These are phyloP conservation scores for Ambrosia hybrid DNA, from an alignment of 140 eudicot genomes.

Conservation along the genomic window DNA sequence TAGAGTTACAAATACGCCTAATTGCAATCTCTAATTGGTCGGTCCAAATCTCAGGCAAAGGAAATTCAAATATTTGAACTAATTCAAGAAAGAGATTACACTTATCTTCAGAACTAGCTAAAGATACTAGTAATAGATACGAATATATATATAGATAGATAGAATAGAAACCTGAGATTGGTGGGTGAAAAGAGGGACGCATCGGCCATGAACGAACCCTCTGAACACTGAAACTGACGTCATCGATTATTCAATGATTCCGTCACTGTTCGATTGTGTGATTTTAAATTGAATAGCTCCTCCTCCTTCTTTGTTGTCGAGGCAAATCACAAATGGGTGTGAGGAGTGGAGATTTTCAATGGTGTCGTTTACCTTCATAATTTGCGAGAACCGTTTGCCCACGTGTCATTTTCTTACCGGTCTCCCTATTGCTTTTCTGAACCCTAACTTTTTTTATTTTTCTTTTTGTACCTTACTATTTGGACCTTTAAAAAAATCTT, in stretches of 20 bases:
- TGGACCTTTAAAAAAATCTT: too few species aligned
- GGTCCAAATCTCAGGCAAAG: constrained; percentile 16
- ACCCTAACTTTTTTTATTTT: neutral
- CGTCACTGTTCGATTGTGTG: constrained; percentile 13
- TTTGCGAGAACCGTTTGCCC: constrained; percentile 34
- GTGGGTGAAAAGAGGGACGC: constrained; percentile 47
- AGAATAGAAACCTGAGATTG: constrained; percentile 44
- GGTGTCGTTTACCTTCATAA: constrained; percentile 7
- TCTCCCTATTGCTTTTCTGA: neutral
- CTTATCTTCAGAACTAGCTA: constrained; percentile 9
- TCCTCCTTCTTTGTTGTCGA: too few species aligned
- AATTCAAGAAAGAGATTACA: constrained; percentile 1
- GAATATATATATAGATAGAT: neutral
- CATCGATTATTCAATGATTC: constrained; percentile 35
- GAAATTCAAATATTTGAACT: neutral
- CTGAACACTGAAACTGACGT: constrained; percentile 61
- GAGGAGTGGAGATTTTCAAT: constrained; percentile 8
- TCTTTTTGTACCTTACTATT: too few species aligned
- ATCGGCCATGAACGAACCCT: constrained; percentile 54
- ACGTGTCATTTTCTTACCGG: constrained; percentile 26
- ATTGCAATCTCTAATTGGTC: neutral
- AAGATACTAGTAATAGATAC: too few species aligned
- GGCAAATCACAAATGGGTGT: too few species aligned
- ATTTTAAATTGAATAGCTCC: neutral
- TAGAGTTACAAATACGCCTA: neutral